phyloP scores from a whole-genome alignment of 1,284 basidiomycete genomes.

The Vanrija sp. region DNA sequence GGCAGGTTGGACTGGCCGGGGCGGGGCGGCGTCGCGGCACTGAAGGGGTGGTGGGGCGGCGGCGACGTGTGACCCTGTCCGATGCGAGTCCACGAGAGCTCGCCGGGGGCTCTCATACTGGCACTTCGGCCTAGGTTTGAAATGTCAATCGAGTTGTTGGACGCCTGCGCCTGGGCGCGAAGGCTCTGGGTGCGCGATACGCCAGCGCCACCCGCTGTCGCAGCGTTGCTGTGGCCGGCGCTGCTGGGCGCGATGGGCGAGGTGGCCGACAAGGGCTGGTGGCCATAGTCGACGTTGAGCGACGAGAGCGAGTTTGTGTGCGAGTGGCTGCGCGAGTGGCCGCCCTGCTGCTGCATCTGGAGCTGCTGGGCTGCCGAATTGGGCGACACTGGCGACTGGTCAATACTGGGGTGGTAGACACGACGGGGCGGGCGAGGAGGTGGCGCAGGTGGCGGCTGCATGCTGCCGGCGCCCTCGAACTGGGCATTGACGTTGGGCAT shows the following conservation, averaged over 20 bases:
- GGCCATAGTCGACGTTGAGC: constrained; percentile 27
- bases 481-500: neutral
- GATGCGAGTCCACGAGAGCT: constrained; percentile 22
- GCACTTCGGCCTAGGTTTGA: constrained; percentile 34
- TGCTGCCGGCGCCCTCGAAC: constrained; percentile 5
- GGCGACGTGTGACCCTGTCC: constrained; percentile 7
- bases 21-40: constrained; percentile 39
- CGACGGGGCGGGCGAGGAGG: constrained; percentile 41
- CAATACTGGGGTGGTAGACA: constrained; percentile 20
- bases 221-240: neutral
- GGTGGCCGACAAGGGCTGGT: neutral
- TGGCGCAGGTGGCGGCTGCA: constrained; percentile 14
- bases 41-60: constrained; percentile 29
- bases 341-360: constrained; percentile 3
- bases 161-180: constrained; percentile 29
- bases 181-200: constrained; percentile 44
- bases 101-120: constrained; percentile 35
- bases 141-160: constrained; percentile 21
- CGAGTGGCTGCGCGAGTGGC: constrained; percentile 27
- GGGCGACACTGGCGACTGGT: constrained; percentile 12
- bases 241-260: constrained; percentile 10
- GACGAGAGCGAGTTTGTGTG: constrained; percentile 39
- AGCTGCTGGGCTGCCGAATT: constrained; percentile 9
- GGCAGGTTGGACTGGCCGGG: constrained; percentile 33
- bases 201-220: constrained; percentile 11